These are phyloP conservation scores for Ophiostoma novo-ulmi DNA, from an alignment of 2,329 filamentous ascomycete species.

Conservation along the genomic window DNA sequence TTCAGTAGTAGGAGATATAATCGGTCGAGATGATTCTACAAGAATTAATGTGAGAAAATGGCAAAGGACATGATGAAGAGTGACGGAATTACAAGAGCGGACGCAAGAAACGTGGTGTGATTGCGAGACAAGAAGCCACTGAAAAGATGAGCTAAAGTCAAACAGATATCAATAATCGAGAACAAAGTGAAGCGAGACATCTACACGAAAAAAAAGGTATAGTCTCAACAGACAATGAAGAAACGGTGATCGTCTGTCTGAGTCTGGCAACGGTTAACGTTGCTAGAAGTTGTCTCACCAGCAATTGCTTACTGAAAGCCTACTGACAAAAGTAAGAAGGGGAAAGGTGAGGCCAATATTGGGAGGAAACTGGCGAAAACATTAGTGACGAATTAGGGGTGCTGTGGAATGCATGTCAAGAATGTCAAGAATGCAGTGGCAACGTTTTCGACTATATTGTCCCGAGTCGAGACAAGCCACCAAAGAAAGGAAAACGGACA, in stretches of 20 bases:
- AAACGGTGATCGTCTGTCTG: slow-evolving; percentile 4
- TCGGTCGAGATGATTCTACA: too few relatives aligned
- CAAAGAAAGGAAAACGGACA: background rate
- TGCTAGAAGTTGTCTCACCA: background rate
- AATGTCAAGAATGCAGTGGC: background rate
- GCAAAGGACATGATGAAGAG: background rate
- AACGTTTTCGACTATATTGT: background rate
- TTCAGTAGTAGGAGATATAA: background rate
- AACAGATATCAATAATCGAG: background rate
- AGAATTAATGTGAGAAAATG: background rate
- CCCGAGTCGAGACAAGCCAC: background rate
- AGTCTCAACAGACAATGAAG: background rate
- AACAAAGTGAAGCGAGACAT: background rate
- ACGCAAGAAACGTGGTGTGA: background rate
- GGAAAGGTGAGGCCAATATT: background rate
- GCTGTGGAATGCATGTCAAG: background rate
- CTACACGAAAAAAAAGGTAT: background rate
- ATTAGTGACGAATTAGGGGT: background rate
- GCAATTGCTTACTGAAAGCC: background rate
- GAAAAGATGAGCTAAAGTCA: background rate
- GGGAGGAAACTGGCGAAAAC: background rate
- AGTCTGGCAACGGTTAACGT: background rate
- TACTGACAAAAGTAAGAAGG: background rate
- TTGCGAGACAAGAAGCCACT: background rate
- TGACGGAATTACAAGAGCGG: background rate